phyloP scores from a whole-genome alignment of 2,329 filamentous ascomycete genomes.

The Colletotrichum navitas region DNA sequence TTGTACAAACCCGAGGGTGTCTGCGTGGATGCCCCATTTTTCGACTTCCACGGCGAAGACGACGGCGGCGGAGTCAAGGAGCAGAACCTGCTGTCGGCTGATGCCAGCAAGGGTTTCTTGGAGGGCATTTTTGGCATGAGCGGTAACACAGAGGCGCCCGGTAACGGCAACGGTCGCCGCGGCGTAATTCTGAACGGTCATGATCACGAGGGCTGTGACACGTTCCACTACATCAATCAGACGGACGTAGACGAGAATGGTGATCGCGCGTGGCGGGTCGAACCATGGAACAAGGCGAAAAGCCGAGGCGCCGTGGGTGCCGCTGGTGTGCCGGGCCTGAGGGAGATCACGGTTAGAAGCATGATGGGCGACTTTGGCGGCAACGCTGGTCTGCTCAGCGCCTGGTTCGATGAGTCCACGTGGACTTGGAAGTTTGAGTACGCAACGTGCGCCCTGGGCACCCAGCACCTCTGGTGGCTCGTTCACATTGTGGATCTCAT shows the following conservation, averaged over 20 bases:
- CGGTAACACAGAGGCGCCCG: constrained; percentile 69
- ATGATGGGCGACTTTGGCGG: constrained; percentile 99
- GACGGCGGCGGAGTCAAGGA: constrained; percentile 82
- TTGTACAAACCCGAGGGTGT: constrained; percentile 85
- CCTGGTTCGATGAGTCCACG: constrained; percentile 83
- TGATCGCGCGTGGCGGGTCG: constrained; percentile 64
- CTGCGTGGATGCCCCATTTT: constrained; percentile 87
- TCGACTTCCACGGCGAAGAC: constrained; percentile 77
- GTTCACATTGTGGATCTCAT: constrained; percentile 80
- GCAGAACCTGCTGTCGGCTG: constrained; percentile 87
- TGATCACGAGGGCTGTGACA: constrained; percentile 95
- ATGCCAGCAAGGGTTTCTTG: constrained; percentile 80
- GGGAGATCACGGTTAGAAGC: constrained; percentile 93
- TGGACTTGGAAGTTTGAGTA: constrained; percentile 89
- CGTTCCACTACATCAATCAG: constrained; percentile 83
- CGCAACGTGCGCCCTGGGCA: constrained; percentile 80
- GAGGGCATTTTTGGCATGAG: constrained; percentile 87
- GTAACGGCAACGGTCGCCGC: constrained; percentile 73
- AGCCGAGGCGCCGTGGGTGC: constrained; percentile 56
- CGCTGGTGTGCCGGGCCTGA: constrained; percentile 70
- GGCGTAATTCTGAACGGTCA: constrained; percentile 93
- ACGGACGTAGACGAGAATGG: constrained; percentile 56
- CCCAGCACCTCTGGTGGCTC: constrained; percentile 95
- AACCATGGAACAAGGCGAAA: constrained; percentile 61
- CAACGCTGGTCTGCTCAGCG: constrained; percentile 87